Evolutionary conservation across 2,329 filamentous ascomycete genomes (phyloP).

Genomic region (Apiospora sp.): DNA sequence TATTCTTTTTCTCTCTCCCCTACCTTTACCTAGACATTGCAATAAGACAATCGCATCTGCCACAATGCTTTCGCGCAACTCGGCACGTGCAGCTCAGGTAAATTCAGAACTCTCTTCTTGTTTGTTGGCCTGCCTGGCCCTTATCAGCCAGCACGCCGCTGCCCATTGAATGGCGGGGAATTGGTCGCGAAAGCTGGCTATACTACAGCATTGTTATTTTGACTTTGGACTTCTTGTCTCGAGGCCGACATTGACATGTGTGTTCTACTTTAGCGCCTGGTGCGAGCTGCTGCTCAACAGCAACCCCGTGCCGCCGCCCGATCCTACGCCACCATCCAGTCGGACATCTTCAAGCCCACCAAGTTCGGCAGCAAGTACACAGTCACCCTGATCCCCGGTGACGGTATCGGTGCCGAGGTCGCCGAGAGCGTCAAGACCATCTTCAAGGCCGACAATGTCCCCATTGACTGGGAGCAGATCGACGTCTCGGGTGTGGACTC

Average conservation of each 20-base stretch:
- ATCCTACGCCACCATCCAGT: slow-evolving; percentile 82
- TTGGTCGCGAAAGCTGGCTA: background rate
- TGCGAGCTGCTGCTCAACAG: slow-evolving; percentile 56
- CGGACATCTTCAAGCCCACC: slow-evolving; percentile 98
- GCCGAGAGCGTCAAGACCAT: slow-evolving; percentile 98
- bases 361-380: slow-evolving; percentile 99
- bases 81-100: slow-evolving; percentile 66
- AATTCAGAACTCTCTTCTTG: slow-evolving; percentile 36
- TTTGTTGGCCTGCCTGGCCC: background rate
- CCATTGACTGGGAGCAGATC: slow-evolving; percentile 98
- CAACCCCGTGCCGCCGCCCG: slow-evolving; percentile 55
- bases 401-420: slow-evolving; percentile 97
- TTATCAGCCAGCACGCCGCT: background rate
- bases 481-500: slow-evolving; percentile 92
- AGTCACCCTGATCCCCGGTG: slow-evolving; percentile 96
- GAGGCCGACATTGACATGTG: background rate
- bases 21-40: slow-evolving; percentile 2
- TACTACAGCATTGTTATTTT: background rate
- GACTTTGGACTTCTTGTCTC: slow-evolving; percentile 22
- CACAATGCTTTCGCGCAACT: slow-evolving; percentile 67
- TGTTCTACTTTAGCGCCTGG: slow-evolving; percentile 33
- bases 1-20: background rate
- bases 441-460: slow-evolving; percentile 99
- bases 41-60: slow-evolving; percentile 17
- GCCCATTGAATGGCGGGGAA: background rate